A percentile compares a stretch with the other conserved stretches of the same genome.
Conservation (phyloP, 441 rosid species). For the Euphorbia schlechtendalii region DNA sequence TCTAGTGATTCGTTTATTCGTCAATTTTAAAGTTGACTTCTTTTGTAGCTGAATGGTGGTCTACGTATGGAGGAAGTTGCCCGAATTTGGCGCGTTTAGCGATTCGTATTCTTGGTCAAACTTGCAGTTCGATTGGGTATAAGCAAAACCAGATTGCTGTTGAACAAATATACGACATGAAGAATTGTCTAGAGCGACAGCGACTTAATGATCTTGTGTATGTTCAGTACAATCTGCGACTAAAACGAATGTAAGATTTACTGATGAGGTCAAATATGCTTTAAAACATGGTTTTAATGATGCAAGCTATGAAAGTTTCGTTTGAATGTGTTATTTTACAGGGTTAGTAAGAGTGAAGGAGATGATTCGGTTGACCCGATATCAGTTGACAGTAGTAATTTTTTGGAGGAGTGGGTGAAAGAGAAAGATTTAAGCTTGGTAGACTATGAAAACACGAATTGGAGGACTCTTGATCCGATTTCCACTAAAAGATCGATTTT, state of each 20-base stretch:
- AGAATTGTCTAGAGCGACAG: conserved; percentile 28
- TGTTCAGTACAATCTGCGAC: conserved; percentile 22
- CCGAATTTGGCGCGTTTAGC: conserved; percentile 73
- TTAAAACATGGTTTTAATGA: background rate
- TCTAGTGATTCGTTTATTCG: background rate
- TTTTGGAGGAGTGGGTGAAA: conserved; percentile 60
- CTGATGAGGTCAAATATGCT: conserved; percentile 1
- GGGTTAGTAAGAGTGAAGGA: conserved; percentile 30
- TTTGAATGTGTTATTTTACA: conserved; percentile 12
- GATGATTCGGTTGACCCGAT: conserved; percentile 40
- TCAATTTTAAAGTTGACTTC: conserved; percentile 6
- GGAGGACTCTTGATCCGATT: conserved; percentile 50
- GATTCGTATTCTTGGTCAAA: conserved; percentile 61
- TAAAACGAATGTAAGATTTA: conserved; percentile 23
- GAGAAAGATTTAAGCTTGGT: conserved; percentile 36
- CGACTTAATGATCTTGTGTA: conserved; percentile 21
- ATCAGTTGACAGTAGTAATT: conserved; percentile 32
- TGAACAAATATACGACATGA: conserved; percentile 38
- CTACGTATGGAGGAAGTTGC: conserved; percentile 90
- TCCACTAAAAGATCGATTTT: conserved; percentile 29
- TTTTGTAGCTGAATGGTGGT: conserved; percentile 88
- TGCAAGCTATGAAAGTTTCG: conserved; percentile 10
- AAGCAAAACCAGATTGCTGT: conserved; percentile 28
- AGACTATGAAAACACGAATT: conserved; percentile 46
- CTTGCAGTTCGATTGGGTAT: conserved; percentile 50